phyloP scores from a whole-genome alignment of 129 eudicot species.

The Rutidosis leptorrhynchoides region DNA sequence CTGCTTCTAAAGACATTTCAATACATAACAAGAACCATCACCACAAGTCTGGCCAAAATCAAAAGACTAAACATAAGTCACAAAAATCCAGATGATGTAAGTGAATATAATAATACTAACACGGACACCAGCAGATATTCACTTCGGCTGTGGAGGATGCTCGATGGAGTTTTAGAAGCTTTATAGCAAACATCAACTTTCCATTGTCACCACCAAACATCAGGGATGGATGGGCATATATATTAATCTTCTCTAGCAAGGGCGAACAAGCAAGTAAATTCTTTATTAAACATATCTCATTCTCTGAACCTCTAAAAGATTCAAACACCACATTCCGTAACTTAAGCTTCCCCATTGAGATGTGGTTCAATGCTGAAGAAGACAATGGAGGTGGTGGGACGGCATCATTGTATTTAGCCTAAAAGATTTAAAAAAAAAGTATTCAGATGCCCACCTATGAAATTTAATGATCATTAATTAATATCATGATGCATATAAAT shows the following conservation, averaged over 20 bases:
- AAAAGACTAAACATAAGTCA: no score
- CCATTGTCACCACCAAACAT: no score
- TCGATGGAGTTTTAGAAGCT: neutral
- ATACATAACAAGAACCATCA: no score
- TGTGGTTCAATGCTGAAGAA: neutral
- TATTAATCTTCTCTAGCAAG: neutral
- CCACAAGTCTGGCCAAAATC: no score
- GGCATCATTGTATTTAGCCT: neutral
- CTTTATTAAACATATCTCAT: constrained; percentile 1
- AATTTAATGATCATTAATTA: neutral
- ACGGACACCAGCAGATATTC: neutral
- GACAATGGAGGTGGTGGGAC: neutral
- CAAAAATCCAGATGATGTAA: no score
- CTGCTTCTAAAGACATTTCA: no score
- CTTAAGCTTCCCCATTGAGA: neutral
- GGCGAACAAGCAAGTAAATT: constrained; percentile 12
- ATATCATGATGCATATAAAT: no score
- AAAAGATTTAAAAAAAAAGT: neutral
- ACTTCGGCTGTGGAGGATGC: neutral
- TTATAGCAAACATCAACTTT: neutral
- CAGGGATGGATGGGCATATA: no score
- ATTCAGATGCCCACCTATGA: neutral
- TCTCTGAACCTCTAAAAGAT: neutral
- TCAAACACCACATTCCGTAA: neutral
- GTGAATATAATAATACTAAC: no score